These are phyloP conservation scores for Pseudocercospora crystallina DNA, from an alignment of 2,329 filamentous ascomycete species.

Conservation along the genomic window DNA sequence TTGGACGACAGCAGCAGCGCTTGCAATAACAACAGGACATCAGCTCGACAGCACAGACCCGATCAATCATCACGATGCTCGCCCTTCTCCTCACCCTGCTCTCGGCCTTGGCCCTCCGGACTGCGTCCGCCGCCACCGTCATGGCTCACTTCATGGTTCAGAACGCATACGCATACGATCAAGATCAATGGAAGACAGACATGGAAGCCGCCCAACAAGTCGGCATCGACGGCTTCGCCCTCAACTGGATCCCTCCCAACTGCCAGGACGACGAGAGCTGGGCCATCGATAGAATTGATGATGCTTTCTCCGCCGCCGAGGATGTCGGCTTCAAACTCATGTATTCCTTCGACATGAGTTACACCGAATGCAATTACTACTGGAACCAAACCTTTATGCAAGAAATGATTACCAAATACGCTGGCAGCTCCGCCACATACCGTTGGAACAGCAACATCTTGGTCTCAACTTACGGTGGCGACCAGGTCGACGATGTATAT, in stretches of 20 bases:
- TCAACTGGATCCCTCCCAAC: conserved; percentile 40
- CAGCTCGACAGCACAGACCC: conserved; percentile 4
- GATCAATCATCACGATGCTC: conserved; percentile 15
- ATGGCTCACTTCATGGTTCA: conserved; percentile 40
- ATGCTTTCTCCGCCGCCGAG: conserved; percentile 38
- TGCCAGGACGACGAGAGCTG: conserved; percentile 34
- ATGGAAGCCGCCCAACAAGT: conserved; percentile 35
- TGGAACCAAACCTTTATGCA: conserved; percentile 41
- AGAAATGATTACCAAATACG: conserved; percentile 34
- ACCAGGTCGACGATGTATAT: conserved; percentile 32
- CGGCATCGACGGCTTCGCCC: conserved; percentile 40
- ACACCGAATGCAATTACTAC: conserved; percentile 34
- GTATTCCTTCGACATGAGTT: conserved; percentile 43
- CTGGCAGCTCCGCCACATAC: conserved; percentile 34
- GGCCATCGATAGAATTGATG: conserved; percentile 37
- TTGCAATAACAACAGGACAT: conserved; percentile 1
- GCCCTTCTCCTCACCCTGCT: conserved; percentile 22
- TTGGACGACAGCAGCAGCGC: conserved; percentile 7
- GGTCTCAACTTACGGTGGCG: conserved; percentile 39
- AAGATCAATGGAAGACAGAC: conserved; percentile 36
- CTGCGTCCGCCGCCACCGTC: conserved; percentile 32
- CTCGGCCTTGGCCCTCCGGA: conserved; percentile 27
- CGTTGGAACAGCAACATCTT: conserved; percentile 41
- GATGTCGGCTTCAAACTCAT: conserved; percentile 38
- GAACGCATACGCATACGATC: conserved; percentile 37